Base-by-base conservation (phyloP, 2,329 filamentous ascomycete genomes). In the Aspergillus brunneoviolaceus region DNA sequence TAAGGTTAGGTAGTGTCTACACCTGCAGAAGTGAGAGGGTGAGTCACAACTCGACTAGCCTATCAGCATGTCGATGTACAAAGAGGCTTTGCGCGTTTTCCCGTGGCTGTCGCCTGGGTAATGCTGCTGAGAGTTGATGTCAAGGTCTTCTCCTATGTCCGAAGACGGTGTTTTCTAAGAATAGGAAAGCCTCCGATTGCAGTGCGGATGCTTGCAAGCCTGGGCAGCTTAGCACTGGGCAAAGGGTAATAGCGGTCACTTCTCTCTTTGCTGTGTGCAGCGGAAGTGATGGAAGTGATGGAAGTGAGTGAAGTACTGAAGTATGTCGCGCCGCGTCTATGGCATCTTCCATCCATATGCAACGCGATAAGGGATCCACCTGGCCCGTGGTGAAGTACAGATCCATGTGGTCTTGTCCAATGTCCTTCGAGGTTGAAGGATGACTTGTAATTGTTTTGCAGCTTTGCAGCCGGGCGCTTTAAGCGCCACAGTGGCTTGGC, bases 361-460 rank as follows among this genome's bases (percentile, higher is more conserved):
- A 16, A 14, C n/a, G 42, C 48, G 33, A 48, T 45, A 48, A 55
- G 53, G 27, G 53, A 55, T 55, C 53, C 53, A 55, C 53, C 21
- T 29, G 48, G 45, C 53, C 25, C 39, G 23, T 33, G 39, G 29
- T 29, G 12, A 29, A 25, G 39, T 14, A 16, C 23, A n/a, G 27
- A 21, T 29, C 49, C 29, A 31, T 50, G 25, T 35, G 23, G 2
- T n/a, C 10, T 7, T 50, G 49, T 29, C 49, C 25, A 27, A 50
- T 50, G 49, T 29, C 25, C 25, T 16, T 50, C 5, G 27, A 16
- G 14, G 16, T 16, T 5, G 39, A 42, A n/a, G 39, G 16, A n/a
- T 42, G 39, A 16, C 27, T 29, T 29, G 27, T 29, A 29, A 6
- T 42, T 16, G 39, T 42, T 7, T 6, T 23, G 23, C 23, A 23